Base-by-base conservation (phyloP, 2,329 filamentous ascomycete species). In the Thielaviopsis cerberus region DNA sequence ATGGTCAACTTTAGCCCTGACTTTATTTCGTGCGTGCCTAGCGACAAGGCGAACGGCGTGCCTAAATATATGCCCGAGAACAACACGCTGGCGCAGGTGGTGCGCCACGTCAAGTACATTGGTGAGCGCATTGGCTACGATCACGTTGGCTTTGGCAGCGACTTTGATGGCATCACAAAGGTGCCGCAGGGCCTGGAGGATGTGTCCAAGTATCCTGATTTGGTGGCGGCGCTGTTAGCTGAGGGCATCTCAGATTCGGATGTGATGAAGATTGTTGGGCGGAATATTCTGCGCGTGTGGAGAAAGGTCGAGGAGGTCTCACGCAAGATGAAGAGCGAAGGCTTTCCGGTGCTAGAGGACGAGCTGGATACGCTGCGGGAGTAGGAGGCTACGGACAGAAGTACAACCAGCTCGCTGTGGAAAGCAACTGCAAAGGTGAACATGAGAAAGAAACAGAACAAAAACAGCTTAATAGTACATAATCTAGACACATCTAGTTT, bases 1-100 rank as follows among this genome's bases (percentile, higher is more conserved):
- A 94, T 96, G 88, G 81, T 96, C 62, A 96, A 94, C 68, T 94
- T 95, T 66, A 74, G 79, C 17, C 87, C 88, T 0, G 82, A 82
- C 20, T 96, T 95, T 68, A 80, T 95, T 61, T 86, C 83, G 26
- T 95, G 90, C 68, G 73, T 77, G 1, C 76, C 79, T 10, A 72
- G 76, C 0, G 74, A 77, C 30, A 73, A 77, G 3, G 71, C 75
- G 17, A 78, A 79, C 50, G 85, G 84, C 0, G 66, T 94, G 4
- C 87, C 88, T 0, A 76, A 83, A 15, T 78, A 78, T 59, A 81
- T 84, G 55, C 78, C 82, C 0, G 72, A 74, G 55, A 84, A 90
- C 62, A 80, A 81, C 8, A 94, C 87, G 0, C 69, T 97, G 37
- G 75, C 76, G 23, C 86, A 90, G 61, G 87, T 94, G 1, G 88